Conservation (phyloP, 768 basidiomycete species). For the Lactarius deliciosus region DNA sequence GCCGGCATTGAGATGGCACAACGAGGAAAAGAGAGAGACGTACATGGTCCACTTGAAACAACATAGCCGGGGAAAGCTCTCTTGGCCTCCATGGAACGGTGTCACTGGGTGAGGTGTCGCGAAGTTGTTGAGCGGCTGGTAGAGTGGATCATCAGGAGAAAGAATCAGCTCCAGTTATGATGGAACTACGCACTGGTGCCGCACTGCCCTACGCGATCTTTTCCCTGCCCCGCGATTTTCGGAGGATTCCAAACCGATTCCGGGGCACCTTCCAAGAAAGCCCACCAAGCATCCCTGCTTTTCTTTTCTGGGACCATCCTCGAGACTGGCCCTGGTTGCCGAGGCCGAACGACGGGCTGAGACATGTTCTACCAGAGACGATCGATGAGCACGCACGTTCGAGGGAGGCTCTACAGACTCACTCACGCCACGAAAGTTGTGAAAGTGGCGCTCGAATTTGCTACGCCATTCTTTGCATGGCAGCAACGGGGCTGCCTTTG, state of each 20-base stretch:
- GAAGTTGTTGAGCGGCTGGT: slow-evolving; percentile 9
- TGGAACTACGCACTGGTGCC: slow-evolving; percentile 15
- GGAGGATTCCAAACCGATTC: slow-evolving; percentile 64
- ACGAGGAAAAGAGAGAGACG: slow-evolving; percentile 29
- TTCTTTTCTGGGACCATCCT: slow-evolving; percentile 65
- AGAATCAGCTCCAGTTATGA: slow-evolving; percentile 16
- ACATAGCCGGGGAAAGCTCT: slow-evolving; percentile 57
- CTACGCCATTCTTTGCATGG: slow-evolving; percentile 70
- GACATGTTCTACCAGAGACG: slow-evolving; percentile 53
- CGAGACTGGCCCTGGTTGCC: slow-evolving; percentile 34
- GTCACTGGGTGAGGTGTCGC: background rate
- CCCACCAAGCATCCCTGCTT: slow-evolving; percentile 80
- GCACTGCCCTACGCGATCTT: slow-evolving; percentile 16
- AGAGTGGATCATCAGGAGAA: slow-evolving; percentile 2
- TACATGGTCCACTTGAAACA: slow-evolving; percentile 69
- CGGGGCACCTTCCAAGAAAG: slow-evolving; percentile 67
- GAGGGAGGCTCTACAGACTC: background rate
- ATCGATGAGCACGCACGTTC: slow-evolving; percentile 5
- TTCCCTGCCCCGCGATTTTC: slow-evolving; percentile 39
- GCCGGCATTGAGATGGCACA: slow-evolving; percentile 23
- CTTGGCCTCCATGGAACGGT: slow-evolving; percentile 10
- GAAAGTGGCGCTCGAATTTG: slow-evolving; percentile 56
- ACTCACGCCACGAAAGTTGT: slow-evolving; percentile 69
- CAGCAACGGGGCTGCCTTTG: slow-evolving; percentile 39
- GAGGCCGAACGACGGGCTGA: slow-evolving; percentile 58